Evolutionary conservation across 352 stramenopile species (phyloP).

Genomic region (Phytopythium cucurbitacearum): DNA sequence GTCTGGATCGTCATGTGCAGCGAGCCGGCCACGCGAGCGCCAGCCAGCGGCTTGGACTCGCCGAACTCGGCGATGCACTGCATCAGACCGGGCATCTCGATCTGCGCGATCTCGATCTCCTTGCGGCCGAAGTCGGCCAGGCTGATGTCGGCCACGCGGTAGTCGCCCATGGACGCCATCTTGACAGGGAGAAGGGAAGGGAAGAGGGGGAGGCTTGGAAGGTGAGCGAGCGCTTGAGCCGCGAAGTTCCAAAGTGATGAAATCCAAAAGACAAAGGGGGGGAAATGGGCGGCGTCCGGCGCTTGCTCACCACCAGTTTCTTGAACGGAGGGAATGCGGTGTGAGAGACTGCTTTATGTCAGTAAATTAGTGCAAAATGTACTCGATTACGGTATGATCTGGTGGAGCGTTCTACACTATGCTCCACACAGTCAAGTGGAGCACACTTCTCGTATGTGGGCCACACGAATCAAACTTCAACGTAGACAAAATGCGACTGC

Average conservation of each 20-base stretch:
- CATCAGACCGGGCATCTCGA: conserved; percentile 99
- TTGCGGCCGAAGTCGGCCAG: conserved; percentile 98
- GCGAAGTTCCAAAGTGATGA: conserved; percentile 22
- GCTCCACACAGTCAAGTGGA: no score
- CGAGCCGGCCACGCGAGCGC: conserved; percentile 93
- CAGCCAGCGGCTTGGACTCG: conserved; percentile 80
- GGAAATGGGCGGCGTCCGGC: not conserved
- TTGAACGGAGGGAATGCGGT: no score
- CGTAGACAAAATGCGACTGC: no score
- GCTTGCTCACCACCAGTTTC: no score
- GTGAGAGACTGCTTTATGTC: no score
- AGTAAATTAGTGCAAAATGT: no score
- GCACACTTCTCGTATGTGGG: no score
- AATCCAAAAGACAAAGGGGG: not conserved
- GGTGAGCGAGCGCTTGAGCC: no score
- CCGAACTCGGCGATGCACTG: conserved; percentile 93
- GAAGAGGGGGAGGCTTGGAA: conserved; percentile 7
- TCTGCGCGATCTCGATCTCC: conserved; percentile 98
- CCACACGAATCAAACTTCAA: no score
- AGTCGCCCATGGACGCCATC: conserved; percentile 69
- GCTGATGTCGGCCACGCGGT: conserved; percentile 95
- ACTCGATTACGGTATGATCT: no score
- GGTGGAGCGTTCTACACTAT: no score
- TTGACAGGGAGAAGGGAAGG: conserved; percentile 3
- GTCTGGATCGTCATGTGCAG: conserved; percentile 99